Base-by-base conservation (phyloP, 1,284 basidiomycete genomes). In the Cutaneotrichosporon cyanovorans region DNA sequence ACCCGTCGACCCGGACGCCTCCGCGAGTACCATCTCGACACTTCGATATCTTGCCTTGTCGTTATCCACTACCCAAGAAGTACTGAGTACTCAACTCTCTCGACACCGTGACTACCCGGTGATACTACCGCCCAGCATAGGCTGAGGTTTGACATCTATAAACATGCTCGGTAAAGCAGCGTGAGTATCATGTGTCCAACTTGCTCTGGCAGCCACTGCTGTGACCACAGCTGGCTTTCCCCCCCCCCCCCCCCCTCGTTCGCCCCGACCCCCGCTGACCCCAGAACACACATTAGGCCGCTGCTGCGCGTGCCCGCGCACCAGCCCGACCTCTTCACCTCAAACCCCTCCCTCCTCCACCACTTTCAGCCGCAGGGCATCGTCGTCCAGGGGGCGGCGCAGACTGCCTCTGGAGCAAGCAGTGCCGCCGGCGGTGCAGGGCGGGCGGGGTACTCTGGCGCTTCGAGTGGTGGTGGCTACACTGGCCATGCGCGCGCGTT, bases 291-390 rank as follows among this genome's bases (percentile, higher is more conserved):
- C 51, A 57, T 71, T 48, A 65, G 70, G 32, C 68, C 70, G 10
- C 57, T 69, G 43, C 58, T 69, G 52, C 70, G 66, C 23, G 58
- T 67, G 23, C 59, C 56, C 41, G 57, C 21, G 53, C 42, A 45
- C 41, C 53, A 56, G 36, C 65, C 68, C 15, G 67, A 71, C 40
- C 63, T 68, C 36, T 73, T 73, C 58, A 67, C 71, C 33, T 60
- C 66, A 20, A 73, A 73, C 57, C 65, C 69, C 38, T 65, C 60
- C 31, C 56, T 72, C 34, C 58, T 68, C n/a, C 68, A 70, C 50
- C 67, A 69, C 41, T 62, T 70, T 41, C 62, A 53, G 25, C 37
- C 51, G 15, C 56, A 56, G 40, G 57, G 53, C 35, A 40, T 61
- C 41, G 55, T 58, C 31, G 51, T 52, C 4, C 60, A 61, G 21